These are phyloP conservation scores for Phytophthora crassamura DNA, from an alignment of 352 stramenopile species.

Conservation along the genomic window DNA sequence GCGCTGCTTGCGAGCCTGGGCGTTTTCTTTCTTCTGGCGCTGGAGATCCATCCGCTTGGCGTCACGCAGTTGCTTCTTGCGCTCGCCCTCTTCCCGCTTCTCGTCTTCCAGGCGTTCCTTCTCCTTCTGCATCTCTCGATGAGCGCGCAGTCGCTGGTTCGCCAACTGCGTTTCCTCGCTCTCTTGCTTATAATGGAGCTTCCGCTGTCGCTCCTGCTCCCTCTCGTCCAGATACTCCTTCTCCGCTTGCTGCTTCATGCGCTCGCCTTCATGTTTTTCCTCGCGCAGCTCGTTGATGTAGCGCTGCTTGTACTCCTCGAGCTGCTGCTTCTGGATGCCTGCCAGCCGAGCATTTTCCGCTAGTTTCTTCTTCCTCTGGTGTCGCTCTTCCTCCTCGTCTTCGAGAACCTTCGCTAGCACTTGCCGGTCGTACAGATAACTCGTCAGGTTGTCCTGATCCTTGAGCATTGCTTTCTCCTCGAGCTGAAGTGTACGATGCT, in stretches of 20 bases:
- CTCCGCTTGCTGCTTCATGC: conserved; percentile 67
- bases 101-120: conserved; percentile 68
- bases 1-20: conserved; percentile 73
- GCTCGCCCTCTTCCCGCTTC: conserved; percentile 74
- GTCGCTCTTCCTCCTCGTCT: conserved; percentile 60
- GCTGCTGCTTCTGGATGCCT: conserved; percentile 72
- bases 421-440: conserved; percentile 57
- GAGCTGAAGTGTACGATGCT: conserved; percentile 85
- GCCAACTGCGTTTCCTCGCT: conserved; percentile 70
- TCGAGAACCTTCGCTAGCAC: conserved; percentile 58
- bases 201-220: conserved; percentile 53
- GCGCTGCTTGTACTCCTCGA: conserved; percentile 86
- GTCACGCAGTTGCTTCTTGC: conserved; percentile 73
- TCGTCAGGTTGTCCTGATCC: conserved; percentile 68
- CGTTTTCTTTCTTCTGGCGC: conserved; percentile 60
- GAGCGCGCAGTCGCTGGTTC: conserved; percentile 68
- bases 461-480: conserved; percentile 70
- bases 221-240: conserved; percentile 63
- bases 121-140: conserved; percentile 63
- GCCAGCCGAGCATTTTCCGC: conserved; percentile 62
- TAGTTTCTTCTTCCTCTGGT: conserved; percentile 48
- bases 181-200: conserved; percentile 54
- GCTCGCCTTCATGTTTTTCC: conserved; percentile 77
- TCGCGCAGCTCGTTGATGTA: conserved; percentile 79
- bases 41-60: conserved; percentile 70